A percentile compares a stretch with the other conserved stretches of the same genome.
phyloP scores from a whole-genome alignment of 148 eudicot genomes.

The Silene latifolia region DNA sequence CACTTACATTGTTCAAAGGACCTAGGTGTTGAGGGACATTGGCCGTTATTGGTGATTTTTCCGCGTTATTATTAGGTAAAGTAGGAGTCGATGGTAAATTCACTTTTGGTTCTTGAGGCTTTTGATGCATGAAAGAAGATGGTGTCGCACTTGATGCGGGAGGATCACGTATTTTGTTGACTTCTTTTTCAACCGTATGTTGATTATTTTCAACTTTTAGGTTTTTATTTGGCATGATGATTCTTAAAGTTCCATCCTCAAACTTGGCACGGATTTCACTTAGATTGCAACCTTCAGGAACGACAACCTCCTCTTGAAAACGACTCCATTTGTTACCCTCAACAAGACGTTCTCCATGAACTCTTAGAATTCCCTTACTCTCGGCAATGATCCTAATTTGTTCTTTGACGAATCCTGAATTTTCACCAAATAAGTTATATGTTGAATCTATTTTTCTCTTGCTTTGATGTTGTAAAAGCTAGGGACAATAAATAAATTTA shows the following conservation, averaged over 20 bases:
- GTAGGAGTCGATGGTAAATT: conserved; percentile 1
- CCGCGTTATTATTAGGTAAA: not conserved
- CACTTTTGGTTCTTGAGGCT: not conserved
- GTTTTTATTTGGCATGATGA: conserved; percentile 45
- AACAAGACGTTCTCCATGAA: conserved; percentile 51
- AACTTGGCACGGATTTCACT: conserved; percentile 51
- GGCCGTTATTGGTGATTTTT: not conserved
- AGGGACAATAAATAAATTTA: too few relatives aligned
- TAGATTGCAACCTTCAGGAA: conserved; percentile 47
- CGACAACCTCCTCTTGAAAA: conserved; percentile 44
- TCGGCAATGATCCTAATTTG: conserved; percentile 56
- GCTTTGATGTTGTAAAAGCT: too few relatives aligned
- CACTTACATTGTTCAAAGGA: not conserved
- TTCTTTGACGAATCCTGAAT: conserved; percentile 54
- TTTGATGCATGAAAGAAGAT: not conserved
- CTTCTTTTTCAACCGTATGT: not conserved
- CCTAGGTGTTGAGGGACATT: not conserved
- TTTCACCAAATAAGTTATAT: not conserved
- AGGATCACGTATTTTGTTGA: not conserved
- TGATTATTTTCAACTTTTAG: not conserved
- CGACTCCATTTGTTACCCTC: conserved; percentile 48
- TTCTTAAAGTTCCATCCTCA: conserved; percentile 42
- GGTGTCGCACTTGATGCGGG: conserved; percentile 5
- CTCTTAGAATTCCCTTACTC: conserved; percentile 37
- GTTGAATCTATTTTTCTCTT: too few relatives aligned